These are phyloP conservation scores for Amanita jacksonii DNA, from an alignment of 768 basidiomycete genomes.

Conservation along the genomic window DNA sequence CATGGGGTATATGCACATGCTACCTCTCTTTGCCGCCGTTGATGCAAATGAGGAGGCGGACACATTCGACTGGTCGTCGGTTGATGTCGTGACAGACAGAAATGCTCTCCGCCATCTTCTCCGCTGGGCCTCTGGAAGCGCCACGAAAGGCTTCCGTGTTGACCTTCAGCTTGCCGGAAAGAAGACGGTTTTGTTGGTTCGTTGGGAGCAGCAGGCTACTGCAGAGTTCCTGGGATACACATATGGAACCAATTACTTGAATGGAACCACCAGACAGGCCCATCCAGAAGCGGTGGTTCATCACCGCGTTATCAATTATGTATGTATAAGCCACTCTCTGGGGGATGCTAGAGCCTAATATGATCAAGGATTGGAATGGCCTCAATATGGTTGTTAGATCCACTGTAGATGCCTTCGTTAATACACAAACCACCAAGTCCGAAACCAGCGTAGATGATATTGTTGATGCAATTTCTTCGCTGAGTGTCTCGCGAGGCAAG, in stretches of 20 bases:
- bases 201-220: constrained; percentile 17
- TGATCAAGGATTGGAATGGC: constrained; percentile 27
- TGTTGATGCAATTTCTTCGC: background rate
- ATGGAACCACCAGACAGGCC: constrained; percentile 19
- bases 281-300: constrained; percentile 23
- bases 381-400: constrained; percentile 33
- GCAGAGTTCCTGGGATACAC: constrained; percentile 8
- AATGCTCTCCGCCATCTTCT: constrained; percentile 45
- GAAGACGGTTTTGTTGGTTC: constrained; percentile 33
- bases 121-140: constrained; percentile 26
- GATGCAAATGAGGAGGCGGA: constrained; percentile 19
- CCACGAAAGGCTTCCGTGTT: constrained; percentile 31
- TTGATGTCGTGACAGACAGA: constrained; percentile 44
- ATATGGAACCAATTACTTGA: constrained; percentile 33
- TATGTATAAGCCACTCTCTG: constrained; percentile 20
- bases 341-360: constrained; percentile 9
- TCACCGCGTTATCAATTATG: constrained; percentile 24
- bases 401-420: constrained; percentile 26
- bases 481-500: background rate
- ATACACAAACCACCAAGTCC: constrained; percentile 12
- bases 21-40: constrained; percentile 40
- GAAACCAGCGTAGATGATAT: background rate
- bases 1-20: constrained; percentile 23
- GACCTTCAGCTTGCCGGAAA: constrained; percentile 35
- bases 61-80: constrained; percentile 24